Percentiles rank a stretch among this genome's conserved stretches.
Conservation (phyloP, 768 basidiomycete genomes). For the Calvatia gigantea region DNA sequence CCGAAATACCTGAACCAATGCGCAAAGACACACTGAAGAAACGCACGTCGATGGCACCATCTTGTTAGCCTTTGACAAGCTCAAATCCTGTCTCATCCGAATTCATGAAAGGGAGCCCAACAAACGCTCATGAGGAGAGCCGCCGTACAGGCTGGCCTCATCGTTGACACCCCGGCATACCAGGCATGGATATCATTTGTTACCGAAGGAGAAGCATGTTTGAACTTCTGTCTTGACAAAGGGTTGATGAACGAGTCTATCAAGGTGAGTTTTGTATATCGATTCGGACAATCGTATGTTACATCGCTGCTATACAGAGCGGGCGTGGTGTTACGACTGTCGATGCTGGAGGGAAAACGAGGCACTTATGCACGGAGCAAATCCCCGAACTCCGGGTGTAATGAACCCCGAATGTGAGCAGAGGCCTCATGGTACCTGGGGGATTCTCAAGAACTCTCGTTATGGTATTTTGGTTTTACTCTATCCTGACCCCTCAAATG, state of each 20-base stretch:
- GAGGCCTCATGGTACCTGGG: slow-evolving; percentile 4
- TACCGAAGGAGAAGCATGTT: slow-evolving; percentile 53
- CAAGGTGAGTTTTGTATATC: not conserved
- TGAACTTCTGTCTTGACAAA: slow-evolving; percentile 39
- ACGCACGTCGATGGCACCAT: slow-evolving; percentile 31
- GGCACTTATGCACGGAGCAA: slow-evolving; percentile 42
- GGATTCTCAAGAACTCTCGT: slow-evolving; percentile 7
- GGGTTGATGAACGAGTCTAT: slow-evolving; percentile 13
- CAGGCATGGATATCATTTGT: slow-evolving; percentile 43
- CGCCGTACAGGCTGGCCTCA: slow-evolving; percentile 42
- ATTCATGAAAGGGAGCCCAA: slow-evolving; percentile 52
- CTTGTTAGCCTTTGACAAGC: slow-evolving; percentile 21
- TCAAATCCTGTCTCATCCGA: slow-evolving; percentile 47
- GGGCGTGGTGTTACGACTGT: slow-evolving; percentile 48
- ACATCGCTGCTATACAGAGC: slow-evolving; percentile 22
- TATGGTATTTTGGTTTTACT: not conserved
- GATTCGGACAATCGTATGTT: not conserved
- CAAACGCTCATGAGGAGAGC: slow-evolving; percentile 47
- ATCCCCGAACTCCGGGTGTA: slow-evolving; percentile 18
- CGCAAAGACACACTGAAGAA: slow-evolving; percentile 34
- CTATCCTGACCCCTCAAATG: slow-evolving; percentile 15
- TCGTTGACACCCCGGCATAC: slow-evolving; percentile 26
- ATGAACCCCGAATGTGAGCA: slow-evolving; percentile 33
- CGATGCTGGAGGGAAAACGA: slow-evolving; percentile 61
- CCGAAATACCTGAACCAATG: slow-evolving; percentile 36